A percentile compares a stretch with the other conserved stretches of the same genome.
These are phyloP conservation scores for Collybia sordida DNA, from an alignment of 768 basidiomycete species.

Conservation along the genomic window DNA sequence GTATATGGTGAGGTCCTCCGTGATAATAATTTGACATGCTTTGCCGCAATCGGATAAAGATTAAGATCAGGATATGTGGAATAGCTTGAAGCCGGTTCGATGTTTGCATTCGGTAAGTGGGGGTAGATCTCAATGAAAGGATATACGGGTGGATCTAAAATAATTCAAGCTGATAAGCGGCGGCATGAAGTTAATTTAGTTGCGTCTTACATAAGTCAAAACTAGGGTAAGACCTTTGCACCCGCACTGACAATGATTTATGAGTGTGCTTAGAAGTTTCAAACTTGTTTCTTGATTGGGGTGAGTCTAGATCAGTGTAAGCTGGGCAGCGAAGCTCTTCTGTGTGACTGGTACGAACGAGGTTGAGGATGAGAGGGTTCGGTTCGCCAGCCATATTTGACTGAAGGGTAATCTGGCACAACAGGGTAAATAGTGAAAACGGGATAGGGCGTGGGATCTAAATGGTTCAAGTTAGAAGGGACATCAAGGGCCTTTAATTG, in stretches of 20 bases:
- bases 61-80: slow-evolving; percentile 33
- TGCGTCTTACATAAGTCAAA: background rate
- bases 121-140: slow-evolving; percentile 23
- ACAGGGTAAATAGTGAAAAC: no score
- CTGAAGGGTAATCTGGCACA: no score
- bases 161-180: background rate
- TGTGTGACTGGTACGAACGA: no score
- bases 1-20: slow-evolving; percentile 18
- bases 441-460: no score
- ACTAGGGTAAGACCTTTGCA: background rate
- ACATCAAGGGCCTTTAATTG: no score
- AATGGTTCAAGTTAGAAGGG: no score
- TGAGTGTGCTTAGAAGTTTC: no score
- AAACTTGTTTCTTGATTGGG: no score
- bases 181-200: background rate
- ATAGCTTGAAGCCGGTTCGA: background rate
- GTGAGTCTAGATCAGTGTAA: no score
- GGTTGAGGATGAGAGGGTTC: no score
- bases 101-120: background rate
- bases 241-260: background rate
- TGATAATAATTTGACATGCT: background rate
- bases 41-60: background rate
- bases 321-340: no score
- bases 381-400: no score
- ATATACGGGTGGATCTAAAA: slow-evolving; percentile 36